Evolutionary conservation across 495 filamentous ascomycete species (phyloP), one percentile per base, ranked within the genome.

Genomic region (Cercophora scortea): DNA sequence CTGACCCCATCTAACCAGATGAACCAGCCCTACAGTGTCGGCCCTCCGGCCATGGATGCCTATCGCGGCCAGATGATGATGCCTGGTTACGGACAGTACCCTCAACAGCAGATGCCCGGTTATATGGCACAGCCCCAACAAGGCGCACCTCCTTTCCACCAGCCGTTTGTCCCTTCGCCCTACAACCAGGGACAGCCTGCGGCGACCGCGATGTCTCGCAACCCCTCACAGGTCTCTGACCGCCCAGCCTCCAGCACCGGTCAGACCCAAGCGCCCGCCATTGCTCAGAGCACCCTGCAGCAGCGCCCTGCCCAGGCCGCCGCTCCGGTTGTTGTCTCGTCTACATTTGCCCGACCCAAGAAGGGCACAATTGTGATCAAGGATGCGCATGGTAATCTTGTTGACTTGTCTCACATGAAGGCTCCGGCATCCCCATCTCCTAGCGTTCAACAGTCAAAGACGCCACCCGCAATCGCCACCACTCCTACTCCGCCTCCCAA

Each of bases 181-280:
- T 71, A 56, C 71, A 73, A 25, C 83, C 84, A 57, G 73, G 71
- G 53, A 64, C 74, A 59, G 72, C 73, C 43, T 76, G 80, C 64
- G 71, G 62, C 82, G 13, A 78, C 82, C 17, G 72, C 84, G 9
- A 88, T 95, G 81, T 92, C 90, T 8, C 86, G 91, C 60, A 86
- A 82, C 45, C 80, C 88, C 4, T 95, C 90, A 7, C 86, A 93
- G 63, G 72, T 91, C 38, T 91, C 85, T 18, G 64, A 93, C 57
- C 82, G 89, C 49, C 89, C 90, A 9, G 74, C 79, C 13, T 92
- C 90, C 18, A 91, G 87, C 68, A 78, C 90, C 44, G 80, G 86
- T 39, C 88, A 87, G 58, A 59, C 36, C 46, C 72, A 73, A 54
- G 70, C 69, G 9, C 75, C 77, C 18, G 66, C 68, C 19, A 65